A percentile compares a stretch with the other conserved stretches of the same genome.
Evolutionary conservation across 1,284 basidiomycete species (phyloP).

Genomic region (Takashimella tepidaria): DNA sequence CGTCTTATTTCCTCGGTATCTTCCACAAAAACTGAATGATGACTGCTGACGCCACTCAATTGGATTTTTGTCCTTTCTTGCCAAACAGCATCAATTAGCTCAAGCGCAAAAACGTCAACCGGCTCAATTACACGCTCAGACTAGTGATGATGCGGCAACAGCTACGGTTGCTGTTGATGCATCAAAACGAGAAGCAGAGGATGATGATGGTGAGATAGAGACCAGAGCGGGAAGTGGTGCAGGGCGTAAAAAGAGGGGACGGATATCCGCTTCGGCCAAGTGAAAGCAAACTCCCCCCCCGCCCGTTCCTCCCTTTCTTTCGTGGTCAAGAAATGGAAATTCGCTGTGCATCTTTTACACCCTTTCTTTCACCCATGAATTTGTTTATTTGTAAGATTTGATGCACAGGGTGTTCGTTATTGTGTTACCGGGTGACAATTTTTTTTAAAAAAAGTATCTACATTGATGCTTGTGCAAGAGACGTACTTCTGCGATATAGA

Average conservation of each 20-base stretch:
- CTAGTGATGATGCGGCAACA: constrained; percentile 6
- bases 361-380: no score
- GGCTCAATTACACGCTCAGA: constrained; percentile 3
- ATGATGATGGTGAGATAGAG: constrained; percentile 13
- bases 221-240: constrained; percentile 1
- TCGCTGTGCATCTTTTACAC: no score
- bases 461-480: no score
- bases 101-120: constrained; percentile 20
- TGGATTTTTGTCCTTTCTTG: no score
- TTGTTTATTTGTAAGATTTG: no score
- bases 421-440: no score
- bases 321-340: background rate
- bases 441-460: no score
- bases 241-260: constrained; percentile 15
- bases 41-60: background rate
- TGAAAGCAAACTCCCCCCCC: constrained; percentile 16
- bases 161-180: constrained; percentile 7
- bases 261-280: background rate
- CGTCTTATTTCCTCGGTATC: no score
- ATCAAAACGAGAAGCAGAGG: constrained; percentile 20
- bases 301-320: constrained; percentile 23
- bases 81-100: constrained; percentile 23
- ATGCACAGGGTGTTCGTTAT: no score
- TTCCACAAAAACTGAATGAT: background rate
- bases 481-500: no score